phyloP scores from a whole-genome alignment of 805 yeast genomes.

The Brettanomyces naardenensis region DNA sequence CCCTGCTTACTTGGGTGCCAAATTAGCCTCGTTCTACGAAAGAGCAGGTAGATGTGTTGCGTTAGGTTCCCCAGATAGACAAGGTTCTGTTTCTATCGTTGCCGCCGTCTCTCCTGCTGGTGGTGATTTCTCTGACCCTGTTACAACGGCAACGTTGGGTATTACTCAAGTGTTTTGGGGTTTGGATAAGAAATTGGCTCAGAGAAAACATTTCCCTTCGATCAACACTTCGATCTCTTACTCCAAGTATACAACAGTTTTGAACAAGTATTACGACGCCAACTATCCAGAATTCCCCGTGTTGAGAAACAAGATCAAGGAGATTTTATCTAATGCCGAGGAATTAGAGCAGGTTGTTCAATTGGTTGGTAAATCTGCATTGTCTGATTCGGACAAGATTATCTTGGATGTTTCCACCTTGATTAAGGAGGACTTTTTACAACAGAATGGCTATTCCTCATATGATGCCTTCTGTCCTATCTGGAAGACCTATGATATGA shows the following conservation, averaged over 20 bases:
- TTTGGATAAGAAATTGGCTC: constrained; percentile 96
- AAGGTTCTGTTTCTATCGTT: constrained; percentile 97
- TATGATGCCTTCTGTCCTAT: constrained; percentile 99
- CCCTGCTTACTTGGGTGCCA: constrained; percentile 99
- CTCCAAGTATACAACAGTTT: constrained; percentile 88
- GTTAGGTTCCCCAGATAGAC: constrained; percentile 92
- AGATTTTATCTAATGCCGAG: constrained; percentile 93
- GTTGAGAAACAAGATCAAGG: constrained; percentile 87
- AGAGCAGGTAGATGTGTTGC: constrained; percentile 98
- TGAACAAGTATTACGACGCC: constrained; percentile 76
- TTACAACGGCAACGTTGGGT: constrained; percentile 96
- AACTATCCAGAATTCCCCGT: constrained; percentile 87
- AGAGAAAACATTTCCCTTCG: constrained; percentile 99
- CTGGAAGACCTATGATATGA: constrained; percentile 98
- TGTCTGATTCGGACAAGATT: constrained; percentile 94
- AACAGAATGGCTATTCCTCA: constrained; percentile 97
- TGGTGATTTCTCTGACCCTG: constrained; percentile 99
- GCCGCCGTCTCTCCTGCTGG: constrained; percentile 99
- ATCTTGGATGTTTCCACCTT: constrained; percentile 86
- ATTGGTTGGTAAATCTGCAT: constrained; percentile 96
- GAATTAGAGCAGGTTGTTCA: constrained; percentile 99
- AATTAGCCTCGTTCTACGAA: constrained; percentile 97
- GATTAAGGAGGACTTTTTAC: constrained; percentile 96
- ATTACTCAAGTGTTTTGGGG: constrained; percentile 99
- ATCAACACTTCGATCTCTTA: constrained; percentile 94